Percentiles rank a stretch among this genome's conserved stretches.
Evolutionary conservation across 2,329 filamentous ascomycete genomes (phyloP).

Genomic region (Trichoderma atrobrunneum): DNA sequence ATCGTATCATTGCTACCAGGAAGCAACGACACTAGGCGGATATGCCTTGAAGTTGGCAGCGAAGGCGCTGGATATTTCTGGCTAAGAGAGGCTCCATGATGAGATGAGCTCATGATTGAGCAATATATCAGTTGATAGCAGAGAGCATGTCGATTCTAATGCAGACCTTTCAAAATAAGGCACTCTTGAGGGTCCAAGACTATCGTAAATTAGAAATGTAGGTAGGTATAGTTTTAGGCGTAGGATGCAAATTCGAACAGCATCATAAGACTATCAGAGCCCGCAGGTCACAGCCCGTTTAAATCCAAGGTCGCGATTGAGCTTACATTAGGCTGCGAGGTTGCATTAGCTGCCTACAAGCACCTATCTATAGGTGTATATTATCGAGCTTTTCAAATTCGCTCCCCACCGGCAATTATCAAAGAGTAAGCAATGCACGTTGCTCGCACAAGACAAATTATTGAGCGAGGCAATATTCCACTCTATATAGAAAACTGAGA

Average conservation of each 20-base stretch:
- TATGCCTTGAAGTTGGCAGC: neutral
- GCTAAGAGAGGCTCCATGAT: neutral
- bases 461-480: neutral
- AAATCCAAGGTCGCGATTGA: neutral
- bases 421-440: neutral
- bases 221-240: neutral
- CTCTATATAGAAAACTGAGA: neutral
- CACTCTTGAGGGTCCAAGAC: neutral
- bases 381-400: neutral
- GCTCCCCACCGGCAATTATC: neutral
- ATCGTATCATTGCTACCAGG: neutral
- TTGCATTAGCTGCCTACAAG: neutral
- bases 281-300: neutral
- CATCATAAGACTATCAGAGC: neutral
- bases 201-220: neutral
- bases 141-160: neutral
- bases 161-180: neutral
- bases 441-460: neutral
- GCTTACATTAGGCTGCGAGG: neutral
- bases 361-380: neutral
- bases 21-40: neutral
- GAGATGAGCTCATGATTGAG: neutral
- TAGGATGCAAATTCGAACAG: neutral
- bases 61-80: neutral
- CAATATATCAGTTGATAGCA: neutral